phyloP scores from a whole-genome alignment of 169 alveolate species.

The Eimeria necatrix region DNA sequence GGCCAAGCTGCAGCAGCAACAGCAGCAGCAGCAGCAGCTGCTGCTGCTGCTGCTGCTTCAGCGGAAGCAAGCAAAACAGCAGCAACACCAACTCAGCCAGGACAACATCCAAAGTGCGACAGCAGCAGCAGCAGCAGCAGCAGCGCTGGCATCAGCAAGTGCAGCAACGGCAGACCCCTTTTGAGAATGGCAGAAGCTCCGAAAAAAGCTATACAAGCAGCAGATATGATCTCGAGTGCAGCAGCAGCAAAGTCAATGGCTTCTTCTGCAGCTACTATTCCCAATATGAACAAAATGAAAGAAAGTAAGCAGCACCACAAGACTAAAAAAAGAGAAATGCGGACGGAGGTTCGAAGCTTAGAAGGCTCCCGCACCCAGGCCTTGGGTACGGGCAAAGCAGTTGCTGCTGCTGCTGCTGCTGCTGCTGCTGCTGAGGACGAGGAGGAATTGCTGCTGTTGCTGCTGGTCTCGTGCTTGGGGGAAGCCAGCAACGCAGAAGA shows the following conservation, averaged over 20 bases:
- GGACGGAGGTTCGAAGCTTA: background rate
- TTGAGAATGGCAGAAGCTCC: slow-evolving; percentile 17
- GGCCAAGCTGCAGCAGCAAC: background rate
- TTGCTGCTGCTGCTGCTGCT: slow-evolving; percentile 25
- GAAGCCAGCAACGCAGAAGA: background rate
- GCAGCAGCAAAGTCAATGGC: slow-evolving; percentile 1
- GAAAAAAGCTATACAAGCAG: background rate
- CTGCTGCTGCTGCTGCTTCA: background rate
- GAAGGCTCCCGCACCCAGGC: slow-evolving; percentile 35
- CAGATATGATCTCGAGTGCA: background rate
- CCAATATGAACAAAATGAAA: background rate
- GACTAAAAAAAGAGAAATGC: background rate
- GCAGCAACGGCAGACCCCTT: background rate
- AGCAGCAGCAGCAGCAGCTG: background rate
- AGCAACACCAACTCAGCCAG: background rate
- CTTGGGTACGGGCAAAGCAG: slow-evolving; percentile 8
- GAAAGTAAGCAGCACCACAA: background rate
- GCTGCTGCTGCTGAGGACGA: background rate
- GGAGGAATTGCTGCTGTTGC: slow-evolving; percentile 8
- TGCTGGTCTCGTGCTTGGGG: background rate
- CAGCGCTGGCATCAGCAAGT: background rate
- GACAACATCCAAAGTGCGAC: background rate
- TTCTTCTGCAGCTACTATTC: background rate
- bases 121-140: slow-evolving; percentile 2
- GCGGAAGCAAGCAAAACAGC: background rate